These are phyloP conservation scores for Diaporthe aspalathi DNA, from an alignment of 2,329 filamentous ascomycete genomes.

Conservation along the genomic window DNA sequence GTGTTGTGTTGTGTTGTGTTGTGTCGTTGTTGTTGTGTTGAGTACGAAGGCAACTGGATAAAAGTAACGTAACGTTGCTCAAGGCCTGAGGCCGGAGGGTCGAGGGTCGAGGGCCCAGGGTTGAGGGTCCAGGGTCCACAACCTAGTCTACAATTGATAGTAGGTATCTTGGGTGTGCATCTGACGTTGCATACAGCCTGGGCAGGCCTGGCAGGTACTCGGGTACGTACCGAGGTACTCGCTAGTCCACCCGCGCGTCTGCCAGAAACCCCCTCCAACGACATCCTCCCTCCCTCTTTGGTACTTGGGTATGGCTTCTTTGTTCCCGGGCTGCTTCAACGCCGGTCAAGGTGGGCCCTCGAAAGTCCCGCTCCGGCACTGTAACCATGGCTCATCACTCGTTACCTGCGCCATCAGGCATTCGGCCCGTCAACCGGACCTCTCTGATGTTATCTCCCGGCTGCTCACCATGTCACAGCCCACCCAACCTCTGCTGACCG, in stretches of 20 bases:
- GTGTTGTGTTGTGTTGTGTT: not conserved
- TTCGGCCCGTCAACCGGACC: slow-evolving; percentile 23
- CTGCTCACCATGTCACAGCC: not conserved
- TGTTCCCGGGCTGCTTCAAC: too few relatives aligned
- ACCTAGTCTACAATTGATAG: too few relatives aligned
- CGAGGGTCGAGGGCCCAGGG: not conserved
- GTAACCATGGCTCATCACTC: slow-evolving; percentile 22
- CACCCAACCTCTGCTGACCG: not conserved
- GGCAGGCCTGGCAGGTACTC: too few relatives aligned
- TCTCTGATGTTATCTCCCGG: not conserved
- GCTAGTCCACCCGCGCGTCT: too few relatives aligned
- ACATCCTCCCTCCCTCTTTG: slow-evolving; percentile 2
- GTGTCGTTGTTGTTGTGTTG: not conserved
- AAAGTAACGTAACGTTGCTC: slow-evolving; percentile 26
- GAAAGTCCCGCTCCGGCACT: not conserved
- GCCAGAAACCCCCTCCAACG: too few relatives aligned
- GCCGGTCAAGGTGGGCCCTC: too few relatives aligned
- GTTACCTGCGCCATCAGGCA: slow-evolving; percentile 10
- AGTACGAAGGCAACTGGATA: not conserved
- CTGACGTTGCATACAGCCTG: too few relatives aligned
- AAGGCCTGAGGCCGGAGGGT: not conserved
- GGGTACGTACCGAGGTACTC: too few relatives aligned
- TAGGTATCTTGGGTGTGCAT: too few relatives aligned
- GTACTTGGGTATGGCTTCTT: slow-evolving; percentile 7
- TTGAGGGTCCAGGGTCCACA: not conserved